Evolutionary conservation across 345 rosid species (phyloP).

Genomic region (Aurinia saxatilis): DNA sequence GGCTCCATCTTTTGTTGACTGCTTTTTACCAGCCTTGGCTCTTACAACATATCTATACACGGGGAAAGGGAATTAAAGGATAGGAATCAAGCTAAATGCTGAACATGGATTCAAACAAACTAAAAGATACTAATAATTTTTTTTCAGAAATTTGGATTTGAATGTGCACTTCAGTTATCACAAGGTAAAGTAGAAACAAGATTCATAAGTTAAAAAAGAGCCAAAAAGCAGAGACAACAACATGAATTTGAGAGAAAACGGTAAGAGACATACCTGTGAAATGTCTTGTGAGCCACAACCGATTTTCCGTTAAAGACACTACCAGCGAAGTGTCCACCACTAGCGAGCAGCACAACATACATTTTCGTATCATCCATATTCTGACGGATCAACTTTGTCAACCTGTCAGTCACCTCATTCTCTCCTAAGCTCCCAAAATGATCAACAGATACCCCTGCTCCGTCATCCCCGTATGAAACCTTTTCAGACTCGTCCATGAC

Average conservation of each 20-base stretch:
- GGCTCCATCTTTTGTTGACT: conserved; percentile 81
- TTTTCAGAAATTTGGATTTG: not conserved
- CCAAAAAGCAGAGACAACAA: not conserved
- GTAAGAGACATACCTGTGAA: conserved; percentile 61
- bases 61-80: not conserved
- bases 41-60: conserved; percentile 81
- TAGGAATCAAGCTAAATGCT: not conserved
- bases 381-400: conserved; percentile 40
- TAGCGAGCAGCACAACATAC: conserved; percentile 72
- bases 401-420: conserved; percentile 52
- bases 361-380: conserved; percentile 36
- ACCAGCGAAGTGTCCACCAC: conserved; percentile 93
- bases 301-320: conserved; percentile 68
- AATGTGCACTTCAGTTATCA: not conserved
- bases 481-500: conserved; percentile 57
- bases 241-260: not conserved
- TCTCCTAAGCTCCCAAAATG: conserved; percentile 28
- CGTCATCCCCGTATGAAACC: conserved; percentile 37
- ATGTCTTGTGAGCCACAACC: conserved; percentile 77
- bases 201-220: not conserved
- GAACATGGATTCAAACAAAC: not conserved
- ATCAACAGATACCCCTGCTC: conserved; percentile 4
- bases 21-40: conserved; percentile 97
- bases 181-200: not conserved
- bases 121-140: not conserved